Base-by-base conservation (phyloP, 176 grass and related monocot genomes). In the Poa annua region DNA sequence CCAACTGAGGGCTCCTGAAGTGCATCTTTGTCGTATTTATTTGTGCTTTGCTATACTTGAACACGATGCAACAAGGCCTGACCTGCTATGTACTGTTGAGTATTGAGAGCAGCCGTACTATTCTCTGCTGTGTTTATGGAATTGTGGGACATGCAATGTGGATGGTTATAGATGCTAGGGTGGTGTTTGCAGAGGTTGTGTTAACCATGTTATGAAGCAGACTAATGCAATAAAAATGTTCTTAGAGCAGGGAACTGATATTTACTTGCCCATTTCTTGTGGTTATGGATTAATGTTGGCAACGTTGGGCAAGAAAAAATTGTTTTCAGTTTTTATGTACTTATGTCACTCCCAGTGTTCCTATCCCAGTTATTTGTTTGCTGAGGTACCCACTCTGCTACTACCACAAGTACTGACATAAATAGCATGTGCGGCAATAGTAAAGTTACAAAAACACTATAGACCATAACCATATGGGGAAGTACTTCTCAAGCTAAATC, bases 401-500 rank as follows among this genome's bases (percentile, higher is more conserved):
- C 57, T 41, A 63, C 29, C 32, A 48, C 25, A 75, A 34, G 41
- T 36, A 63, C 26, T 64, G 8, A 17, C 32, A 75, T 11, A 32
- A 49, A 53, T 75, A 32, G 41, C 57, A 36, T 25, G 41, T 25
- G 20, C 71, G 36, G 54, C 29, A 35, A 68, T 80, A 68, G 62
- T 48, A 52, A 48, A 81, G 15, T 35, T 35, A 54, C 45, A 36
- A 84, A 29, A 83, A 25, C 29, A 61, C 11, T 74, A 44, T 74
- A 74, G 22, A 56, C 80, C 26, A 74, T 63, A 50, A 56, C 80
- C 26, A 74, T 63, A 50, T 64, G 8, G 4, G 50, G 42, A 83
- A 74, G 17, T 83, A 59, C 48, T 52, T 75, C 9, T 76, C 71
- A 84, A 38, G 20, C 70, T 75, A 22, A 65, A 65, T 53, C 42